Evolutionary conservation across 179 eudicot species (phyloP).

Genomic region (Corrigiola litoralis): DNA sequence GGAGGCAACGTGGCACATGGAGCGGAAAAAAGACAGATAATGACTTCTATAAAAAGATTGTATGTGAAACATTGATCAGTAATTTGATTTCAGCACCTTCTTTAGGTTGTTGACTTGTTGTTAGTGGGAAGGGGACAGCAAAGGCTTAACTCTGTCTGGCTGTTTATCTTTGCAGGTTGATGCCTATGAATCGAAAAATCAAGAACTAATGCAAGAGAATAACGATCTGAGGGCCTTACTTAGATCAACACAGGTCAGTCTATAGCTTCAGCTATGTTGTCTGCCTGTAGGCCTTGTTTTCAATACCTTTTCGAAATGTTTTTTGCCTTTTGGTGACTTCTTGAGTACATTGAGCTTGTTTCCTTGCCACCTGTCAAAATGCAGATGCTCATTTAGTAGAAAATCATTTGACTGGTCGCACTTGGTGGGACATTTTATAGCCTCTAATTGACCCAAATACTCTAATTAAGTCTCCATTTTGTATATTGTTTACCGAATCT

Average conservation of each 20-base stretch:
- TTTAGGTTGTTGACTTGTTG: neutral
- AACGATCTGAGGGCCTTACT: slow-evolving; percentile 88
- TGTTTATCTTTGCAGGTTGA: slow-evolving; percentile 58
- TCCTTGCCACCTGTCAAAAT: neutral
- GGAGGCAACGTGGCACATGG: slow-evolving; percentile 99
- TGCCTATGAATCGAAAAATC: slow-evolving; percentile 94
- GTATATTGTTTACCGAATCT: no score
- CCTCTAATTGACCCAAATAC: no score
- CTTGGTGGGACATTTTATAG: no score
- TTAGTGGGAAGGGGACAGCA: neutral
- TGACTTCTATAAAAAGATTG: slow-evolving; percentile 94
- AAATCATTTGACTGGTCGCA: no score
- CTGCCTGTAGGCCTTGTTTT: neutral
- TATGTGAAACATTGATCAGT: slow-evolving; percentile 32
- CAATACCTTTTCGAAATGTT: neutral
- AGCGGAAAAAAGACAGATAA: slow-evolving; percentile 96
- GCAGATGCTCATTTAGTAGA: neutral
- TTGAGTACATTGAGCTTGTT: neutral
- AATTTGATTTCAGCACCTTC: neutral
- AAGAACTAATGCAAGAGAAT: slow-evolving; percentile 91
- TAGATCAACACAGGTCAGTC: slow-evolving; percentile 82
- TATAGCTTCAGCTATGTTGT: neutral
- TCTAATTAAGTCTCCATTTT: no score
- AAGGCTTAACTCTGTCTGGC: slow-evolving; percentile 9
- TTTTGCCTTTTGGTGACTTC: neutral